A percentile compares a stretch with the other conserved stretches of the same genome.
Conservation (phyloP, 2,329 filamentous ascomycete species). For the Mollisia scopiformis region DNA sequence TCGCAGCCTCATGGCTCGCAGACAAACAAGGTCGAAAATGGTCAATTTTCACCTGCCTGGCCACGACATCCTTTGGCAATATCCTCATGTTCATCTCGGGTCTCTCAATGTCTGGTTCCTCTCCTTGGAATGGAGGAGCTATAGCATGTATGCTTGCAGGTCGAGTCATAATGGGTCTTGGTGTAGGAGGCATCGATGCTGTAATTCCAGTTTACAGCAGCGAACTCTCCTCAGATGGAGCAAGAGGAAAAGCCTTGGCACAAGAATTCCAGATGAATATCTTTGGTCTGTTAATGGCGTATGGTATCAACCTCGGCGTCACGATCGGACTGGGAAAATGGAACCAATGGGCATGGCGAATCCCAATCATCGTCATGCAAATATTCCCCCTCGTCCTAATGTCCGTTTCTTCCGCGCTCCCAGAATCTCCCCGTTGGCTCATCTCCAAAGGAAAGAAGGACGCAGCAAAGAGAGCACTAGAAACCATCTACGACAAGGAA, state of each 20-base stretch:
- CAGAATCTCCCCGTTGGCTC: constrained; percentile 61
- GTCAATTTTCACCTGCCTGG: constrained; percentile 57
- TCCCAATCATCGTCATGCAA: constrained; percentile 64
- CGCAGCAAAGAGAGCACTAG: constrained; percentile 52
- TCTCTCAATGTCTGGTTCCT: constrained; percentile 44
- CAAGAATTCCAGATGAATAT: constrained; percentile 69
- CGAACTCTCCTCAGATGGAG: constrained; percentile 58
- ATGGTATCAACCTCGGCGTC: constrained; percentile 58
- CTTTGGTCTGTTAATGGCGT: constrained; percentile 63
- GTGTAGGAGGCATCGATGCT: constrained; percentile 62
- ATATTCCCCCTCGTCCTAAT: constrained; percentile 57
- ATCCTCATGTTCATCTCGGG: constrained; percentile 63
- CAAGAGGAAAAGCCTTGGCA: constrained; percentile 59
- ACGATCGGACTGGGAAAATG: constrained; percentile 56
- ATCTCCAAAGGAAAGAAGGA: constrained; percentile 53
- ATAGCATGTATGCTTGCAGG: constrained; percentile 40
- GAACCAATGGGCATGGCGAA: constrained; percentile 64
- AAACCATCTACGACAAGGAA: constrained; percentile 52
- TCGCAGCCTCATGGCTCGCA: constrained; percentile 57
- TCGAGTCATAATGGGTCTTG: constrained; percentile 54
- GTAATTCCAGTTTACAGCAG: constrained; percentile 63
- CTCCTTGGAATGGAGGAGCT: constrained; percentile 50
- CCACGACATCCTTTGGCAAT: constrained; percentile 57
- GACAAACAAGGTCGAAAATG: constrained; percentile 57
- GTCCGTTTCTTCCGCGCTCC: constrained; percentile 53